Evolutionary conservation across 768 basidiomycete genomes (phyloP).

Genomic region (Hericium erinaceus): DNA sequence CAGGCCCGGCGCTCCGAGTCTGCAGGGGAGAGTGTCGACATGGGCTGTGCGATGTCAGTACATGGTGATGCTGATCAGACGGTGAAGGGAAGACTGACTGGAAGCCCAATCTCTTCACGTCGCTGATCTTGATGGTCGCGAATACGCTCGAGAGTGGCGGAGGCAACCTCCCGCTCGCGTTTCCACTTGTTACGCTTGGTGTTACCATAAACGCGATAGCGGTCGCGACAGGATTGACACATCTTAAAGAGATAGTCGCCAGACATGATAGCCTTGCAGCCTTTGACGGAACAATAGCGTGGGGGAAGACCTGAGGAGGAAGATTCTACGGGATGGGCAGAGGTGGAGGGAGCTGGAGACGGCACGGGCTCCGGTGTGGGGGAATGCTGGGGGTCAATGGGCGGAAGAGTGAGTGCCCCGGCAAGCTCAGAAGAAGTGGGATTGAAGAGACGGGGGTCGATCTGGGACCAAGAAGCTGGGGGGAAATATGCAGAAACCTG

Average conservation of each 20-base stretch:
- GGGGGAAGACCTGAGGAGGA: slow-evolving; percentile 13
- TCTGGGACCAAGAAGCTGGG: slow-evolving; percentile 14
- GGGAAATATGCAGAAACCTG: slow-evolving; percentile 4
- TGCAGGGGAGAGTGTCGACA: slow-evolving; percentile 21
- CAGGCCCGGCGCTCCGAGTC: slow-evolving; percentile 11
- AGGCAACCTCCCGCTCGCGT: slow-evolving; percentile 32
- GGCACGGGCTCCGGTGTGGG: neutral
- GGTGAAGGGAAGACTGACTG: slow-evolving; percentile 22
- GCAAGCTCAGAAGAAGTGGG: slow-evolving; percentile 37
- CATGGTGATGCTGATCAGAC: neutral
- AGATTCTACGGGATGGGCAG: neutral
- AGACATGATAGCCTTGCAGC: slow-evolving; percentile 38
- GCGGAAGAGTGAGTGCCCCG: slow-evolving; percentile 35
- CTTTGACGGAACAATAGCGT: slow-evolving; percentile 44
- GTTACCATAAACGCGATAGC: slow-evolving; percentile 42
- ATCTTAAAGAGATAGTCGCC: slow-evolving; percentile 24
- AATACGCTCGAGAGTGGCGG: slow-evolving; percentile 30
- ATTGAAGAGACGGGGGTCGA: slow-evolving; percentile 25
- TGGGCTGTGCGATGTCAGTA: slow-evolving; percentile 18
- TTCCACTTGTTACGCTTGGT: slow-evolving; percentile 50
- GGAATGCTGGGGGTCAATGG: slow-evolving; percentile 1
- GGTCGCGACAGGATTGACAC: slow-evolving; percentile 30
- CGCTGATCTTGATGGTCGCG: slow-evolving; percentile 31
- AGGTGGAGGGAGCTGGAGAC: neutral
- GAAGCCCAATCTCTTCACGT: slow-evolving; percentile 26